Base-by-base conservation (phyloP, 129 eudicot species). In the Tagetes patula region DNA sequence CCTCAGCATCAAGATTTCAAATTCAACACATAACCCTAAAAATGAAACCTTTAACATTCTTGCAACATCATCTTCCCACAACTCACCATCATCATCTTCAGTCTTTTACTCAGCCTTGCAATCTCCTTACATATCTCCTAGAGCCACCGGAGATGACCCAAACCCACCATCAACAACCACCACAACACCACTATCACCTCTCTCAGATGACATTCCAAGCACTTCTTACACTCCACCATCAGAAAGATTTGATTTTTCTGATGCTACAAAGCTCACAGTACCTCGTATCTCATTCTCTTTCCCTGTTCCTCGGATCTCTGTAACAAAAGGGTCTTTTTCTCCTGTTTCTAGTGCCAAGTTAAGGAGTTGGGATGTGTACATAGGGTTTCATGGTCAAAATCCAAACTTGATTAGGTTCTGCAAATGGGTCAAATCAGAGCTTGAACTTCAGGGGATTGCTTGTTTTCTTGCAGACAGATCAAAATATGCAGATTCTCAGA, bases 91-190 rank as follows among this genome's bases (percentile, higher is more conserved):
- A 40, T 92, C 96, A 40, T 92, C 98, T 14, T 89, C 98, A 46
- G 91, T 95, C 64, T 92, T 92, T 79, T 96, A 82, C 58, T 92
- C 98, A 30, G 98, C 98, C 8, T 77, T 89, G 7, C 98, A 92
- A 67, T 92, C 98, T 5, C 98, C 98, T 30, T 92, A 92, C 68
- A 87, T 92, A 39, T 92, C 98, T 74, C 98, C 98, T 0, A 85
- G 98, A 75, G 89, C 94, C 76, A 84, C 72, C 60, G 49, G 63
- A 53, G 79, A 64, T 54, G 81, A 75, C 66, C 49, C 73, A 50
- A 80, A 77, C 69, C 79, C 56, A 6, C 75, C 81, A 63, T 81
- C 72, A 27, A 84, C 82, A 70, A 66, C 37, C 65, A 54, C 59
- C 3, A 62, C 74, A 10, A 8, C 86, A 31, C 62, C 55, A 76